These are phyloP conservation scores for Candida sp. DNA, from an alignment of 1,139 yeast species.

Conservation along the genomic window DNA sequence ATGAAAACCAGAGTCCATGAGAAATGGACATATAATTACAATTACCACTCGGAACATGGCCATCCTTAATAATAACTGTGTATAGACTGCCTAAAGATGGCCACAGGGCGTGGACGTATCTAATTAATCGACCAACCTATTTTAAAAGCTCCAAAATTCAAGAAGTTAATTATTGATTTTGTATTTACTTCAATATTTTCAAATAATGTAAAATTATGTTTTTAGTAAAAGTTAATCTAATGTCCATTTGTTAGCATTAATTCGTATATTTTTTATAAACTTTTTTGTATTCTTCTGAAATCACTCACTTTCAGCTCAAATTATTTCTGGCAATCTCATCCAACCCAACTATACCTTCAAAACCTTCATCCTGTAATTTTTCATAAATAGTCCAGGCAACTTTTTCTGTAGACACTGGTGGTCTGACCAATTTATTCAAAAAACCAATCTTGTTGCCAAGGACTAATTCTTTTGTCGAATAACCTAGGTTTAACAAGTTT, in stretches of 20 bases:
- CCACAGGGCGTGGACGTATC: too few relatives aligned
- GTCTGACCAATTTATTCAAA: conserved; percentile 53
- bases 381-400: conserved; percentile 63
- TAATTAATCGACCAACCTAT: too few relatives aligned
- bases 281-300: too few relatives aligned
- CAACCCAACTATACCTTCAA: conserved; percentile 56
- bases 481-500: conserved; percentile 28
- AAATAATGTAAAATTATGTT: too few relatives aligned
- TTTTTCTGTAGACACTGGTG: conserved; percentile 63
- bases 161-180: too few relatives aligned
- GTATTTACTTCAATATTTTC: too few relatives aligned
- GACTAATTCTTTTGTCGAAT: conserved; percentile 37
- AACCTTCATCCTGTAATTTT: conserved; percentile 46
- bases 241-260: neutral
- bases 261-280: neutral
- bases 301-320: neutral
- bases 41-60: too few relatives aligned
- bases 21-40: neutral
- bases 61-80: too few relatives aligned
- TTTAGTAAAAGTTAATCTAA: too few relatives aligned
- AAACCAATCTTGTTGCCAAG: conserved; percentile 24
- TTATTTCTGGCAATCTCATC: conserved; percentile 38
- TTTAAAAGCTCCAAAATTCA: too few relatives aligned
- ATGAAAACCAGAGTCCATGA: neutral
- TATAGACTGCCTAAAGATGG: too few relatives aligned